These are phyloP conservation scores for Umbelopsis isabellina DNA, from an alignment of 192 early-diverging fungal species.

Conservation along the genomic window DNA sequence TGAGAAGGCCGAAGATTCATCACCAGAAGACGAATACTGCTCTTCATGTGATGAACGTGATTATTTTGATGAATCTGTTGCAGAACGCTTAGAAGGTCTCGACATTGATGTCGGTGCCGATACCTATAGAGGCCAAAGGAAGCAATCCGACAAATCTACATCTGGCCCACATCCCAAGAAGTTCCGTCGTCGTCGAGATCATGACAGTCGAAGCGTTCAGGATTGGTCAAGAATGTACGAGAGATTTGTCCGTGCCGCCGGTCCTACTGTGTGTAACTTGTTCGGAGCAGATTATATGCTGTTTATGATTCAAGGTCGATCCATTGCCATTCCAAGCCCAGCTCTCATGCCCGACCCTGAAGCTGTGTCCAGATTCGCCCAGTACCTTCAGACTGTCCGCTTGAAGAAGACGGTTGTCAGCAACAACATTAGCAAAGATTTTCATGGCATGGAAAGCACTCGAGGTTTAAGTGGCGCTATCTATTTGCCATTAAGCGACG, in stretches of 20 bases:
- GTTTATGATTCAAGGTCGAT: conserved; percentile 20
- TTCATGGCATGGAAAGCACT: conserved; percentile 13
- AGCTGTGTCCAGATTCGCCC: neutral
- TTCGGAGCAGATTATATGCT: conserved; percentile 20
- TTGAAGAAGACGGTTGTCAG: neutral
- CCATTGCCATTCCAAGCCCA: conserved; percentile 9
- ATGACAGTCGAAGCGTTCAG: neutral
- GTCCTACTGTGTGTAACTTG: conserved; percentile 10
- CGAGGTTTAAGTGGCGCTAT: conserved; percentile 3
- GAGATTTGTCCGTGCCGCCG: conserved; percentile 7
- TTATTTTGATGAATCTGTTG: conserved; percentile 14
- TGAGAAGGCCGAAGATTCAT: neutral
- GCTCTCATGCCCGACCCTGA: conserved; percentile 11
- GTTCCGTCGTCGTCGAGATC: conserved; percentile 2
- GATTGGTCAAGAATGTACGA: conserved; percentile 20
- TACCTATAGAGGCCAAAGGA: neutral
- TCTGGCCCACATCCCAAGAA: neutral
- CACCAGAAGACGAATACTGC: neutral
- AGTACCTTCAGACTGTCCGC: conserved; percentile 6
- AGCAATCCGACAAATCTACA: neutral
- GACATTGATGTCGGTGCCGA: neutral
- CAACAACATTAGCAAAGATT: conserved; percentile 14
- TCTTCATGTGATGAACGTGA: conserved; percentile 12
- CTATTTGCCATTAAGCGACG: conserved; percentile 16
- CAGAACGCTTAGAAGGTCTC: neutral